Percentiles rank a stretch among this genome's conserved stretches.
phyloP scores from a whole-genome alignment of 495 filamentous ascomycete species.

The Melanomma pulvis-pyrius region DNA sequence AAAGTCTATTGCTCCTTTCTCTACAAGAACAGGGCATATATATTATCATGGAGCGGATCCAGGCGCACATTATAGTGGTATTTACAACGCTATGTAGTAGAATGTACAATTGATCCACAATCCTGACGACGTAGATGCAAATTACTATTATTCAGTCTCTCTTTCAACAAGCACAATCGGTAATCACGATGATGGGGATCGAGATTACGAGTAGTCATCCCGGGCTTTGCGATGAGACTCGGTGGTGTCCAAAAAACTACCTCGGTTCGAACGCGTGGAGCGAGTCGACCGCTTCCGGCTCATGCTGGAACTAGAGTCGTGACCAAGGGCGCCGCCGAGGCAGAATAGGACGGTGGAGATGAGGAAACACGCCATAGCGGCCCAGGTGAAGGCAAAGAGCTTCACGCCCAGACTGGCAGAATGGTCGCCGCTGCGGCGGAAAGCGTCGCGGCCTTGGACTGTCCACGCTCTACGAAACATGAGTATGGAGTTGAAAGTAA shows the following conservation, averaged over 20 bases:
- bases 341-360: conserved; percentile 75
- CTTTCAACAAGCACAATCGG: no score
- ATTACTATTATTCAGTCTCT: no score
- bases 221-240: conserved; percentile 61
- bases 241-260: conserved; percentile 52
- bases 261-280: conserved; percentile 45
- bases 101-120: no score
- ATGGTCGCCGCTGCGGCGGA: conserved; percentile 59
- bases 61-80: no score
- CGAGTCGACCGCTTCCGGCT: conserved; percentile 49
- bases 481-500: background rate
- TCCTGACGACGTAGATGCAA: no score
- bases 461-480: conserved; percentile 65
- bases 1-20: no score
- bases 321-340: conserved; percentile 49
- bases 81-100: no score
- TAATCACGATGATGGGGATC: no score
- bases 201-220: conserved; percentile 62
- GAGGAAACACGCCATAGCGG: conserved; percentile 67
- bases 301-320: conserved; percentile 31
- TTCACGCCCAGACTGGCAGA: conserved; percentile 69
- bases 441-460: conserved; percentile 74
- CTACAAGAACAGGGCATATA: no score
- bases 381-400: conserved; percentile 87
- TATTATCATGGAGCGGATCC: no score